phyloP scores from a whole-genome alignment of 2,329 filamentous ascomycete genomes.

The Boeremia lycopersici region DNA sequence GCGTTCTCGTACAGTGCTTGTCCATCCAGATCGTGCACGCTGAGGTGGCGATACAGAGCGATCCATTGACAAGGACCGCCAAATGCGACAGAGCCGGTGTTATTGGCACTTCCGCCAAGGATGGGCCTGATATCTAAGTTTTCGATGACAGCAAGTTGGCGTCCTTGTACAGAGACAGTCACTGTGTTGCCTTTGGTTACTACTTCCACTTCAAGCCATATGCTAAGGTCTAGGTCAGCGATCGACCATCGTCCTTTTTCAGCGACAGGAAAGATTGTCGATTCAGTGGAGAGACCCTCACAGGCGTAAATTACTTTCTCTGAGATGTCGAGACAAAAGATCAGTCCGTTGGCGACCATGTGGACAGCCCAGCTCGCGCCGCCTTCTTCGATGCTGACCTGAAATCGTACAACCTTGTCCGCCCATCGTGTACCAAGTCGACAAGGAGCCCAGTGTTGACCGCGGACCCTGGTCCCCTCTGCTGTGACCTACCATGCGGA shows the following conservation, averaged over 20 bases:
- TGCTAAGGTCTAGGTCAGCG: neutral
- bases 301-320: slow-evolving; percentile 5
- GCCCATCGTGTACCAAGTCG: slow-evolving; percentile 14
- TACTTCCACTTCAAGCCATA: slow-evolving; percentile 8
- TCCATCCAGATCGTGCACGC: neutral
- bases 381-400: slow-evolving; percentile 3
- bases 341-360: slow-evolving; percentile 19
- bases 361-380: slow-evolving; percentile 18
- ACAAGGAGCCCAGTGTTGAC: slow-evolving; percentile 19
- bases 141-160: neutral
- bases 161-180: slow-evolving; percentile 3
- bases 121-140: slow-evolving; percentile 8
- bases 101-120: slow-evolving; percentile 11
- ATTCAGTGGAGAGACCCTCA: slow-evolving; percentile 12
- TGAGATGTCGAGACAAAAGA: slow-evolving; percentile 13
- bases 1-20: slow-evolving; percentile 6
- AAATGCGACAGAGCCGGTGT: slow-evolving; percentile 17
- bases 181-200: neutral
- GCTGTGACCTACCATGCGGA: slow-evolving; percentile 15
- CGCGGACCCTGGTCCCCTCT: slow-evolving; percentile 7
- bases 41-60: slow-evolving; percentile 7
- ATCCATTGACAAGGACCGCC: slow-evolving; percentile 15
- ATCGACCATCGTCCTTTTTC: slow-evolving; percentile 12
- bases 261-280: slow-evolving; percentile 11
- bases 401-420: slow-evolving; percentile 9